phyloP scores from a whole-genome alignment of 495 filamentous ascomycete genomes.

The Extremus antarcticus region DNA sequence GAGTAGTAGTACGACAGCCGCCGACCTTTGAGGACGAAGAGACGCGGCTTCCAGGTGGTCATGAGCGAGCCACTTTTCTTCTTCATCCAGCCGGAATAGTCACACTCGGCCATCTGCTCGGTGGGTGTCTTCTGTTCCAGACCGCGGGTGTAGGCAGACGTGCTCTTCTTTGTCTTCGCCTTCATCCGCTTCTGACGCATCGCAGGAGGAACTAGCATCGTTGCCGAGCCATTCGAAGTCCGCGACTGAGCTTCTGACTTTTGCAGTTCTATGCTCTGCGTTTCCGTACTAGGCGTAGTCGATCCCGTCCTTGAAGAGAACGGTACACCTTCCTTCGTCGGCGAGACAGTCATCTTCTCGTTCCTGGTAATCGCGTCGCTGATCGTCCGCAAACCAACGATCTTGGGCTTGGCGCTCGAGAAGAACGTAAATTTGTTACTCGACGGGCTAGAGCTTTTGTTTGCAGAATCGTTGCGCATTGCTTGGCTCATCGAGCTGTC shows the following conservation, averaged over 20 bases:
- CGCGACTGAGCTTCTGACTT: slow-evolving; percentile 17
- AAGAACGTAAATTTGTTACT: slow-evolving; percentile 22
- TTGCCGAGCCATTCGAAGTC: slow-evolving; percentile 8
- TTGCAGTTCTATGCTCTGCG: slow-evolving; percentile 35
- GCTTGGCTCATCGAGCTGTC: slow-evolving; percentile 34
- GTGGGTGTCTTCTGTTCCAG: slow-evolving; percentile 70
- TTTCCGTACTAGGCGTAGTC: slow-evolving; percentile 51
- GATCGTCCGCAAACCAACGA: slow-evolving; percentile 62
- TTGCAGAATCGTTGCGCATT: slow-evolving; percentile 34
- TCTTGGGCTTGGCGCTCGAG: slow-evolving; percentile 15
- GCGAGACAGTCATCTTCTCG: slow-evolving; percentile 45
- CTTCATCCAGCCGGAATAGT: slow-evolving; percentile 99
- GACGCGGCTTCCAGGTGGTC: slow-evolving; percentile 90
- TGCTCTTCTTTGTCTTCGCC: slow-evolving; percentile 77
- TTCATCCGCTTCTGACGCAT: slow-evolving; percentile 17
- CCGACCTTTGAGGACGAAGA: slow-evolving; percentile 85
- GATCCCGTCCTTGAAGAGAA: slow-evolving; percentile 67
- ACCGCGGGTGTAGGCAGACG: slow-evolving; percentile 84
- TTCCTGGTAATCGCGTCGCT: slow-evolving; percentile 65
- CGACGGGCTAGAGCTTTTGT: not conserved
- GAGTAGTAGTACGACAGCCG: slow-evolving; percentile 95
- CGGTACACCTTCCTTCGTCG: slow-evolving; percentile 51
- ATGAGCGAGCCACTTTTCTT: slow-evolving; percentile 92
- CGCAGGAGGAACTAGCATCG: slow-evolving; percentile 8
- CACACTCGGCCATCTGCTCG: slow-evolving; percentile 75